Evolutionary conservation across 208 protist species (phyloP), one percentile per base, ranked within the genome.

Genomic region (Naegleria lovaniensis): DNA sequence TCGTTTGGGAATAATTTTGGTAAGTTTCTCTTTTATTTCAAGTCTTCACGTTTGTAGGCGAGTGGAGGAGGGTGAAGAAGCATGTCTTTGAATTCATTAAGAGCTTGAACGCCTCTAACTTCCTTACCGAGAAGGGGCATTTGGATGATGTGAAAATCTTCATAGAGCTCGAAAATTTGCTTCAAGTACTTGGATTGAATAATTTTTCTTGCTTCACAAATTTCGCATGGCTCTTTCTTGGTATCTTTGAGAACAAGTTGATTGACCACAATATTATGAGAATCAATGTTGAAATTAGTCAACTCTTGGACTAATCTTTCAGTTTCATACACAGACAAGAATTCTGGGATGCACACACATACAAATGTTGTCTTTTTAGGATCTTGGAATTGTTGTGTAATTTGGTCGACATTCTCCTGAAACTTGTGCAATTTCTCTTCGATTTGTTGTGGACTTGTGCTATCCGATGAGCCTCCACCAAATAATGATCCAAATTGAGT

Each of bases 321-420:
- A 15, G 99, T 99, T 92, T 99, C 99, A 93, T 99, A 99, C 0
- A 99, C 94, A 85, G 97, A 99, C 19, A 99, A 94, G 91, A 99
- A 99, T 94, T 99, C 98, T 41, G 98, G 96, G 88, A 99, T 99
- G 92, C 98, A 99, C 1, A 99, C 98, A 92, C 97, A 98, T 1
- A 99, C 95, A 94, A 99, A 99, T 40, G 97, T 97, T 6, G 98
- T 99, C 40, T 36, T 95, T 90, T 48, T 93, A 93, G 89, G 94
- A 94, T 91, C 94, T 92, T 88, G 91, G 59, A 92, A 92, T 59
- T 92, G 90, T 40, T 90, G 29, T 5, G 55, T 40, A 59, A 92
- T 51, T n/a, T 52, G 1, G 11, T 85, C n/a, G n/a, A 92, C n/a
- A 79, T 16, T 38, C 41, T 43, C 29, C 33, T 76, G 36, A 41